A percentile compares a stretch with the other conserved stretches of the same genome.
These are phyloP conservation scores for Yarrowia sp. DNA, from an alignment of 805 yeast species.

Conservation along the genomic window DNA sequence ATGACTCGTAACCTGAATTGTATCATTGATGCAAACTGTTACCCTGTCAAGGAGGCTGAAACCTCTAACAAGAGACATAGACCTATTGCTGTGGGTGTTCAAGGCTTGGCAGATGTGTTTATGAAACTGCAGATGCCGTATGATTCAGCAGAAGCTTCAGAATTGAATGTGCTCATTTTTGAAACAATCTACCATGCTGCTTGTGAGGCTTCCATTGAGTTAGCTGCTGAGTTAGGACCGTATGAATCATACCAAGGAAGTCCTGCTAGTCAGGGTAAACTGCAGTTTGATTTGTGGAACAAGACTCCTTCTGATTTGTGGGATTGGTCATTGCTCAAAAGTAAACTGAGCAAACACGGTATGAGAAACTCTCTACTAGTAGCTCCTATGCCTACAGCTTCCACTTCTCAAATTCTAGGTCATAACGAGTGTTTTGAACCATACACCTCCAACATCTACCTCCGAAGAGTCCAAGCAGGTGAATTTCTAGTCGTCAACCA, in stretches of 20 bases:
- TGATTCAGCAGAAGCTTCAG: conserved; percentile 71
- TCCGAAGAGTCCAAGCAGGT: conserved; percentile 84
- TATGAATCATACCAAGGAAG: conserved; percentile 75
- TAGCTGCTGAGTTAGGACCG: conserved; percentile 65
- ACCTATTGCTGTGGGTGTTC: conserved; percentile 92
- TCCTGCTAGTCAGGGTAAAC: conserved; percentile 75
- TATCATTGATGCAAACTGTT: conserved; percentile 76
- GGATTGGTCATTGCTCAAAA: conserved; percentile 75
- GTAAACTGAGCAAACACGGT: conserved; percentile 56
- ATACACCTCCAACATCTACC: conserved; percentile 81
- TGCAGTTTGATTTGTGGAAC: conserved; percentile 87
- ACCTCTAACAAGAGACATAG: conserved; percentile 71
- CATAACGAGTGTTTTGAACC: conserved; percentile 95
- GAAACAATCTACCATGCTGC: conserved; percentile 95
- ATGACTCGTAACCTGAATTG: conserved; percentile 71
- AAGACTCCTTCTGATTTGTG: conserved; percentile 66
- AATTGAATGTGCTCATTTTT: conserved; percentile 73
- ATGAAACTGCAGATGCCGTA: conserved; percentile 72
- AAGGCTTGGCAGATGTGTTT: conserved; percentile 88
- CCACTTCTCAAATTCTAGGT: conserved; percentile 91
- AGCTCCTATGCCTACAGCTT: conserved; percentile 97
- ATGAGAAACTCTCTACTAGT: conserved; percentile 79
- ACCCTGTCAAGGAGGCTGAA: conserved; percentile 73
- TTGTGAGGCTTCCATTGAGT: conserved; percentile 75
- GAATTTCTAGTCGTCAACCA: conserved; percentile 88